Base-by-base conservation (phyloP, 495 filamentous ascomycete genomes). In the Thermothielavioides terrestris region DNA sequence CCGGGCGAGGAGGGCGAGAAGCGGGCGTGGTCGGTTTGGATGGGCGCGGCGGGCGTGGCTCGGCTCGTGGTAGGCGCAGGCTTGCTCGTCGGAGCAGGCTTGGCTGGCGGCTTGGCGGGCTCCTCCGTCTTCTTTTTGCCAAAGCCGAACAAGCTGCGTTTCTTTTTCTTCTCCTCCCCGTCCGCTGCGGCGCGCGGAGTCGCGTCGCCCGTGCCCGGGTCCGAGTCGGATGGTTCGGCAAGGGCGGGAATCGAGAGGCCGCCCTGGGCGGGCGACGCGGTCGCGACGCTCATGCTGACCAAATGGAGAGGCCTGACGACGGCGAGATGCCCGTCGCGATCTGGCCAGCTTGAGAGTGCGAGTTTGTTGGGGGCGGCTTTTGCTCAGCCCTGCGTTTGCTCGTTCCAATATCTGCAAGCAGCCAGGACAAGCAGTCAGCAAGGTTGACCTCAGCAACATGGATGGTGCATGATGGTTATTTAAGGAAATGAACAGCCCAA, bases 81-180 rank as follows among this genome's bases (percentile, higher is more conserved):
- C 21, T 42, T 42, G 12, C 52, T 61, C 38, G 59, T 60, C 12
- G 55, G 26, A 3, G 57, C 54, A 25, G 60, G 57, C 26, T 60
- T 36, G n/a, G 66, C 42, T 20, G 64, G 52, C 50, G 68, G 65
- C 49, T 72, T 77, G 46, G 56, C 55, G 53, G 65, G 59, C 28
- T 76, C 66, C 17, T 79, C 73, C 46, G 66, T 66, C 66, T 79
- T 83, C 64, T 83, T 84, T 71, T 82, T 85, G 38, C 81, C 82
- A 45, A 85, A 76, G 10, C 78, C 76, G 57, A 83, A 84, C 25
- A 84, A 52, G 55, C 69, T 64, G 28, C 75, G 66, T 60, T 72
- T 78, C 61, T 75, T 75, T 56, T 78, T 77, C 50, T 68, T 65
- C 39, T 63, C 58, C 6, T 69, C 61, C 28, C 58, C 58, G 21